Base-by-base conservation (phyloP, 805 yeast genomes). In the Ogataea paradorogensis region DNA sequence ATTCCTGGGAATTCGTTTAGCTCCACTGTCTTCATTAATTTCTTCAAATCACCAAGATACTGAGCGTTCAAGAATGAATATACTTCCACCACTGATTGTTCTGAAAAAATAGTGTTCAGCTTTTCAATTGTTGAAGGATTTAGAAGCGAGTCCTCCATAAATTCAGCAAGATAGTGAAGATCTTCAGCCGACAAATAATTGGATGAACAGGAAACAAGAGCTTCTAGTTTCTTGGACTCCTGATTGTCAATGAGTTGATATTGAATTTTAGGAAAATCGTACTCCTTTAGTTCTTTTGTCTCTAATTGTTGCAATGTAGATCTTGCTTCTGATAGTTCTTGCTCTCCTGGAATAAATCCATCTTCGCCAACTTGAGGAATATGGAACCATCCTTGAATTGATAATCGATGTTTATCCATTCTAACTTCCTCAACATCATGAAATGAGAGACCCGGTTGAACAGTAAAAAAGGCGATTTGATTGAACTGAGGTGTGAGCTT, bases 331-430 rank as follows among this genome's bases (percentile, higher is more conserved):
- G 85, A 80, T 26, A 69, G 76, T 54, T 82, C 91, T 59, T 87
- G 89, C 57, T 88, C 96, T 5, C 95, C 95, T 26, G 77, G 78
- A 14, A 80, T 73, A 55, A 62, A 91, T 0, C 97, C 98, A 24
- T 76, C 80, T 63, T 93, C 99, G 8, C 95, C 97, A 9, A 67
- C 67, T 59, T 93, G 98, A 3, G 99, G 99, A 37, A 90, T 86
- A 62, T 93, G 99, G 59, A 91, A 95, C 99, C 99, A 95, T 1
- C 99, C 99, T 56, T 93, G 96, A 45, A 93, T 87, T 0, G 96
- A 86, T 25, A 93, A 67, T 56, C 99, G 74, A 47, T 89, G 95
- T 57, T 83, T 86, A 56, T 90, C 95, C 1, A 82, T 95, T 45
- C 82, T 75, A 1, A 95, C 99, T 61, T 93, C 99, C 65, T 95